A percentile compares a stretch with the other conserved stretches of the same genome.
These are phyloP conservation scores for Colletotrichum cuscutae DNA, from an alignment of 2,329 filamentous ascomycete species.

Conservation along the genomic window DNA sequence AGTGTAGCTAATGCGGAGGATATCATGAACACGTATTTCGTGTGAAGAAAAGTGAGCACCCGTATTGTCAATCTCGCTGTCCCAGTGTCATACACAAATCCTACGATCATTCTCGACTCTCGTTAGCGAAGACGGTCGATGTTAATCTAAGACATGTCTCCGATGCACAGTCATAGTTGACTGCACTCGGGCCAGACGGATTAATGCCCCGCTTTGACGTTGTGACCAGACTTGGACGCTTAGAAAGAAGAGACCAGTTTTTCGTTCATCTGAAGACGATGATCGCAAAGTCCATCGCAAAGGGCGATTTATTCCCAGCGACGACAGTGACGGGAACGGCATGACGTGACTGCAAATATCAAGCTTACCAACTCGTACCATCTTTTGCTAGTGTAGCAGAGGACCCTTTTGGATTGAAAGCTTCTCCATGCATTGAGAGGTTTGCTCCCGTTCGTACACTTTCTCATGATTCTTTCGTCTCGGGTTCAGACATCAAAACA, in stretches of 20 bases:
- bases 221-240: background rate
- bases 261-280: constrained; percentile 12
- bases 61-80: background rate
- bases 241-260: background rate
- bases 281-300: background rate
- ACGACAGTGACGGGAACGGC: background rate
- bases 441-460: background rate
- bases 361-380: background rate
- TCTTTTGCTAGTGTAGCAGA: background rate
- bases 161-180: background rate
- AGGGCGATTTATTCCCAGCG: background rate
- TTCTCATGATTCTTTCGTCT: background rate
- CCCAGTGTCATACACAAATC: background rate
- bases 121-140: background rate
- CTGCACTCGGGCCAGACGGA: background rate
- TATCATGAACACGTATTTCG: background rate
- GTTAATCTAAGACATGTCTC: background rate
- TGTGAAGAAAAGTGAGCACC: background rate
- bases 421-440: background rate
- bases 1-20: background rate
- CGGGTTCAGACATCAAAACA: background rate
- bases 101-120: background rate
- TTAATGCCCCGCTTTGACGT: background rate
- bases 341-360: background rate
- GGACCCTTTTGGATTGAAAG: background rate